Conservation (phyloP, 2,329 filamentous ascomycete species). For the Penicillium crustosum region DNA sequence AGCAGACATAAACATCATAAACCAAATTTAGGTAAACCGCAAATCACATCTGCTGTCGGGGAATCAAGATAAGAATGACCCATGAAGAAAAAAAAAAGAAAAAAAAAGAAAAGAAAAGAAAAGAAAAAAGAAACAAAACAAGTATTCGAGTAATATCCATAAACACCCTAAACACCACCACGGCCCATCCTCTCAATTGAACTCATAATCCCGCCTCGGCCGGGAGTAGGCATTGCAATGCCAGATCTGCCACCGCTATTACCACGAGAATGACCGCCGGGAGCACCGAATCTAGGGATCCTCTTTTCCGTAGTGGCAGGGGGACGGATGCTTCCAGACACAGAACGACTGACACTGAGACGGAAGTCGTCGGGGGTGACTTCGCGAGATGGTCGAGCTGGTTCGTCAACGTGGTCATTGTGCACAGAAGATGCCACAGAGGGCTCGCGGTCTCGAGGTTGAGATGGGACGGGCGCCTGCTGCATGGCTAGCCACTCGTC, state of each 20-base stretch:
- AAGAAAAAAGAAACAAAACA: background rate
- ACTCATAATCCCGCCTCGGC: constrained; percentile 68
- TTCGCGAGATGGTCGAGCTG: constrained; percentile 17
- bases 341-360: constrained; percentile 28
- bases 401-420: constrained; percentile 11
- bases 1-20: constrained; percentile 7
- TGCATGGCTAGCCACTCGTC: constrained; percentile 49
- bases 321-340: constrained; percentile 34
- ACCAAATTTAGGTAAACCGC: background rate
- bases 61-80: background rate
- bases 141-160: background rate
- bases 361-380: constrained; percentile 21
- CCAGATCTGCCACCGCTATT: constrained; percentile 41
- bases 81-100: background rate
- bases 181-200: constrained; percentile 87
- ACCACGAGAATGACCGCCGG: constrained; percentile 32
- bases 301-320: constrained; percentile 34
- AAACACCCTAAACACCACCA: constrained; percentile 25
- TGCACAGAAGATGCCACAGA: constrained; percentile 21
- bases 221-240: constrained; percentile 40
- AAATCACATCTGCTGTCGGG: background rate
- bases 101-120: background rate
- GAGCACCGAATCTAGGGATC: constrained; percentile 34
- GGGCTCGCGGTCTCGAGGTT: constrained; percentile 12
- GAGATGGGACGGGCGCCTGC: constrained; percentile 21